Base-by-base conservation (phyloP, 305 asterid genomes). In the Fraxinus velutina region DNA sequence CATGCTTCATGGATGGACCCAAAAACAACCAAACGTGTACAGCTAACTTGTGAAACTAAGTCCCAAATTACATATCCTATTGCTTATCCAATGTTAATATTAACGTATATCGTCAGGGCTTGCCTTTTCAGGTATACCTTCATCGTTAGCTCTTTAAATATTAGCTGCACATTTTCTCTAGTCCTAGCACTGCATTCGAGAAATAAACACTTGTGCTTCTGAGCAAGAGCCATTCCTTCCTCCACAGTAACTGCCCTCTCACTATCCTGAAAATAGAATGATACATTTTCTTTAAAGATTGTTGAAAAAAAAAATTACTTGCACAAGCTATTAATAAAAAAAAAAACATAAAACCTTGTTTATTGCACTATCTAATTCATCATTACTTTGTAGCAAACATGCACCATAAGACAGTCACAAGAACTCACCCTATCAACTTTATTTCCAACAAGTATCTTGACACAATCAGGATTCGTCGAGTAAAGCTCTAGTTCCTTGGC, bases 151-250 rank as follows among this genome's bases (percentile, higher is more conserved):
- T 93, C 94, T 83, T 88, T 88, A 78, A 95, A 95, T 57, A 94
- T 85, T 72, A 87, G 92, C 60, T 89, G 95, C 83, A 95, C 99
- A 70, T 95, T 95, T 71, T 84, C 92, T 80, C 90, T 93, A 33
- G 98, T 95, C 88, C 87, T 93, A 19, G 97, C 99, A 74, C 99
- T 95, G 81, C 98, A 92, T 84, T 95, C 99, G 8, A 88, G 83
- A 75, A 91, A 93, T 33, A 92, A 79, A 86, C 97, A 95, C 13
- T 83, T 82, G 82, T 92, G 91, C 84, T 92, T 89, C 84, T 78
- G 81, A 0, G 99, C 99, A 1, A 95, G 87, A 70, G 94, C 92
- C 86, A 90, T 32, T 70, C 98, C 99, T 86, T 93, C 99, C 86
- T 93, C 97, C 32, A 47, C 85, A 13, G 87, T 90, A 64, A 95